Conservation (phyloP, 371 early-diverging fungal species). For the Actinomortierella wolfii region DNA sequence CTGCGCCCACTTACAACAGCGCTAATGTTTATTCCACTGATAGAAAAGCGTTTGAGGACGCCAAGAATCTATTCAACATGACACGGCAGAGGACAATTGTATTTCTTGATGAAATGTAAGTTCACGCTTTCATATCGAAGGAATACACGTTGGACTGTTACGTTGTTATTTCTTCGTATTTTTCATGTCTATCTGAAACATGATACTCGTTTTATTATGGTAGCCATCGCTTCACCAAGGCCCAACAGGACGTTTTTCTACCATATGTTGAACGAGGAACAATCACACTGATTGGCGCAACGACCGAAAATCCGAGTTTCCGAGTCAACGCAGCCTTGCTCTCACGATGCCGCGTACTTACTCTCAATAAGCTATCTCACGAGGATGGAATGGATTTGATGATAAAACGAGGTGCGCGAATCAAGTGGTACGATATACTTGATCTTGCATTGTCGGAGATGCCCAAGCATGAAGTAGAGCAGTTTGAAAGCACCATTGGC, state of each 20-base stretch:
- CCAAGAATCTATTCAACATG: constrained; percentile 57
- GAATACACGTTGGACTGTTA: too few species aligned
- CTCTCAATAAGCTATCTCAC: constrained; percentile 64
- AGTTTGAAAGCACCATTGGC: constrained; percentile 19
- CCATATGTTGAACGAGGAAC: constrained; percentile 83
- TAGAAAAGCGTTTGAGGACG: constrained; percentile 75
- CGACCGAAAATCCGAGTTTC: constrained; percentile 93
- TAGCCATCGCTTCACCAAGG: constrained; percentile 83
- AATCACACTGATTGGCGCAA: constrained; percentile 81
- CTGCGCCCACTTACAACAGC: too few species aligned
- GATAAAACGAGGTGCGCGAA: constrained; percentile 57
- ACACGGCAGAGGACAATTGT: constrained; percentile 73
- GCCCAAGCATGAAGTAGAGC: constrained; percentile 17
- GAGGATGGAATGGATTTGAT: constrained; percentile 62
- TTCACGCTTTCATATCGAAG: background rate
- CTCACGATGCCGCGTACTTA: constrained; percentile 80
- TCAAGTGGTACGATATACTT: constrained; percentile 46
- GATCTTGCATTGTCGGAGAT: constrained; percentile 46
- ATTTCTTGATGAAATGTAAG: constrained; percentile 83
- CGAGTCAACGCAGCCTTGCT: constrained; percentile 82
- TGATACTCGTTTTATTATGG: background rate
- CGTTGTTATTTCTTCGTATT: too few species aligned
- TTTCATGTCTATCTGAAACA: background rate
- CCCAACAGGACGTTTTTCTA: constrained; percentile 87
- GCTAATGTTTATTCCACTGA: constrained; percentile 9